Base-by-base conservation (phyloP, 2,329 filamentous ascomycete species). In the Ambrosiella cleistominuta region DNA sequence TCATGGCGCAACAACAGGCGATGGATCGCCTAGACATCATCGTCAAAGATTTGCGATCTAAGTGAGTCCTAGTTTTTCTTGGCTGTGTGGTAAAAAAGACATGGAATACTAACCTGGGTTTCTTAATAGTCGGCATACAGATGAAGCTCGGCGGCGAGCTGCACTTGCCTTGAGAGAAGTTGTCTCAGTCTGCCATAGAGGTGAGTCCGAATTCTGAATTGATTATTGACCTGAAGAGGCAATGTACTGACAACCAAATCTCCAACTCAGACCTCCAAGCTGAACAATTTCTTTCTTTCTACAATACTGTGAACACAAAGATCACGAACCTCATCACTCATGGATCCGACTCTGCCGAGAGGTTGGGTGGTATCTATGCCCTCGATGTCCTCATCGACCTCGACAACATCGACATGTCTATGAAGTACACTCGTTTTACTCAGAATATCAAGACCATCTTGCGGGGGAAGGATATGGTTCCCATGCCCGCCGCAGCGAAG, bases 321-420 rank as follows among this genome's bases (percentile, higher is more conserved):
- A 79, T 81, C 47, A 80, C 77, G 36, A 71, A 72, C 44, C 70
- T 97, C 63, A 88, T 95, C 62, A 82, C 88, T 53, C 88, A 91
- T 68, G 87, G 89, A 62, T 85, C 80, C 71, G 90, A 95, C 68
- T 85, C 88, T 4, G 82, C 84, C 64, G 93, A 98, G 68, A 85
- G 89, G 60, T 82, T 96, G 59, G 93, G 90, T 62, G 94, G 93
- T 56, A 85, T 98, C 62, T 85, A 93, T 65, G 91, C 91, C 61
- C 80, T 98, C 61, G 91, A 95, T 69, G 85, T 85, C 59, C 81
- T 98, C 57, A 91, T 97, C 70, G 90, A 96, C 69, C 96, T 97
- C 68, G 91, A 96, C 65, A 91, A 90, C 60, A 88, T 96, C 64
- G 94, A 98, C 71, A 82, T 87, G 27, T 88, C 88, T 40, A 82